These are phyloP conservation scores for Tricholoma hemisulphureum DNA, from an alignment of 768 basidiomycete genomes.

Conservation along the genomic window DNA sequence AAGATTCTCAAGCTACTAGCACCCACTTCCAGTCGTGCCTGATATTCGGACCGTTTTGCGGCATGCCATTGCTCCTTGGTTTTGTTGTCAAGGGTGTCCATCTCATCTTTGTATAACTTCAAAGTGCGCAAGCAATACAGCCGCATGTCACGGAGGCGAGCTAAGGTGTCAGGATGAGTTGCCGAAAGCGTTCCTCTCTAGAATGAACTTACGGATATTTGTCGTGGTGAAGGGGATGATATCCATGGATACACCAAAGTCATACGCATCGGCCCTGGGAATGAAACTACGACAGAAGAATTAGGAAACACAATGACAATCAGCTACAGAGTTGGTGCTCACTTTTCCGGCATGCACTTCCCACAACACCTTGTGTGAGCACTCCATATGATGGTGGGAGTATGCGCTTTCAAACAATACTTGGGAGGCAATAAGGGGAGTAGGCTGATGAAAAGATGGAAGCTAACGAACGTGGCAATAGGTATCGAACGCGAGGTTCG, in stretches of 20 bases:
- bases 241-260: background rate
- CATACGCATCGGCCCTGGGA: background rate
- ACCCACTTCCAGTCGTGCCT: conserved; percentile 4
- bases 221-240: background rate
- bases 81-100: background rate
- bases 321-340: background rate
- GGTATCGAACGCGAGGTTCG: conserved; percentile 18
- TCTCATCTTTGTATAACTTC: background rate
- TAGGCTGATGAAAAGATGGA: background rate
- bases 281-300: background rate
- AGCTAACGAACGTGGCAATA: conserved; percentile 16
- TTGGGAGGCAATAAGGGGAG: background rate
- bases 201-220: background rate
- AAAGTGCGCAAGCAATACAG: conserved; percentile 7
- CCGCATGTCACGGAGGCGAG: background rate
- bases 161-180: background rate
- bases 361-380: conserved; percentile 17
- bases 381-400: conserved; percentile 12
- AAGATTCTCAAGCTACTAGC: conserved; percentile 5
- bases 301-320: background rate
- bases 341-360: conserved; percentile 16
- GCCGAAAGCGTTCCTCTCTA: background rate
- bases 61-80: conserved; percentile 6
- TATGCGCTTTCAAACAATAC: conserved; percentile 9
- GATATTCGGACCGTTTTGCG: conserved; percentile 3